Base-by-base conservation (phyloP, 192 early-diverging fungal genomes). In the Haplosporangium gracile region DNA sequence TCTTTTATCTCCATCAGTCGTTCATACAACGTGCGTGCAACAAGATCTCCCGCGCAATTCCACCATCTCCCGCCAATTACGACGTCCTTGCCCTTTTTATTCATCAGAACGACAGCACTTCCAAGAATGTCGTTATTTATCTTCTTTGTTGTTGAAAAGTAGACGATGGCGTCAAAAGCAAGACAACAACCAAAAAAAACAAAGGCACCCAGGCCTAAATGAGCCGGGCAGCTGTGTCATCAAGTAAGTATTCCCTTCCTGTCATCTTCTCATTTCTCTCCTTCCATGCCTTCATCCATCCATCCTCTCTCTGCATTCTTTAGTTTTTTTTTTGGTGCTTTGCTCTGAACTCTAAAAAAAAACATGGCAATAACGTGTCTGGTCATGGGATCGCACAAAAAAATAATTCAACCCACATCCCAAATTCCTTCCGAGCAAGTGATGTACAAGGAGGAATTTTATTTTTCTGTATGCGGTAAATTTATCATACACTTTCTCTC, bases 351-450 rank as follows among this genome's bases (percentile, higher is more conserved):
- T 65, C 60, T 65, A 65, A 42, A 24, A 24, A 55, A 75, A 55
- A 75, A 51, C 76, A 78, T 78, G 76, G 76, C 76, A 68, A 78
- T 26, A 78, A 78, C 76, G 76, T 78, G 76, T 78, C 55, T 32
- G 49, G 57, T 79, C 70, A 73, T 72, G 78, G 42, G 69, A 55
- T 63, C 39, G 60, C 10, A 47, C 40, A 29, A 80, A 74, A 77
- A 49, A 76, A 20, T 26, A 76, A 32, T 42, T 24, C 60, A 65
- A 51, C 49, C 49, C 3, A 22, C 49, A 51, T 51, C 49, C 57
- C 57, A 6, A 57, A 29, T 29, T 8, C 26, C 26, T 2, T 26
- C 10, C 26, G 32, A 15, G 60, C 60, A 65, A 34, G 36, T 36
- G 36, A 36, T 36, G 0, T 11, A 2, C 11, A 45, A 45, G 13